Base-by-base conservation (phyloP, 352 stramenopile genomes). In the Phytopythium delawarense region DNA sequence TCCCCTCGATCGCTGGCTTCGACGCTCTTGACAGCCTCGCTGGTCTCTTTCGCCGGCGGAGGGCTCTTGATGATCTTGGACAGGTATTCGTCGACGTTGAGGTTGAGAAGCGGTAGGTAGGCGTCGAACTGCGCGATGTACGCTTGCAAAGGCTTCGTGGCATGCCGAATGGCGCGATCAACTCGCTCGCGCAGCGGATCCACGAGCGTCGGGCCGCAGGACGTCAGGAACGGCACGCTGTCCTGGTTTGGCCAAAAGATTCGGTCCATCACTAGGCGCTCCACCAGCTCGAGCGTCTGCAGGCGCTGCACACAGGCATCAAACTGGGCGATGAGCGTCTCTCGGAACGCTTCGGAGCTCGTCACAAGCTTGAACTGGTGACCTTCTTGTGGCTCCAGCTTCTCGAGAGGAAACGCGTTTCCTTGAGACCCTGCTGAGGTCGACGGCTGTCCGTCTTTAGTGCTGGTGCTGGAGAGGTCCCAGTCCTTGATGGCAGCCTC, bases 201-300 rank as follows among this genome's bases (percentile, higher is more conserved):
- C 2, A 61, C 55, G 18, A 61, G 55, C 11, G 55, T 42, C 30
- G 55, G 28, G 8, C 53, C 53, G 12, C 55, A 61, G 15, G 39
- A 25, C 56, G 95, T 79, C 2, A 97, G 72, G 25, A 78, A 92
- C n/a, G 74, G 72, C 30, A 98, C 94, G 46, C 90, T 87, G 30
- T 96, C 91, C 65, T 98, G 89, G 39, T 96, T 92, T 2, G 88
- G 87, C 96, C 96, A 98, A 57, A 98, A 98, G 3, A 98, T 90
- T 8, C 87, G 85, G 61, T 98, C 88, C 94, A 98, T 98, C 28
- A 98, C 93, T 1, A 96, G 67, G 16, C 91, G 74, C 62, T 98
- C 96, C 7, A 98, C 88, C 5, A 96, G 73, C 39, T 96, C 81
- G 8, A 98, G 78, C 15, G 91, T 84, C 64, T 94, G 84, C 18